phyloP scores from a whole-genome alignment of 192 early-diverging fungal genomes.

The Umbelopsis sp. region DNA sequence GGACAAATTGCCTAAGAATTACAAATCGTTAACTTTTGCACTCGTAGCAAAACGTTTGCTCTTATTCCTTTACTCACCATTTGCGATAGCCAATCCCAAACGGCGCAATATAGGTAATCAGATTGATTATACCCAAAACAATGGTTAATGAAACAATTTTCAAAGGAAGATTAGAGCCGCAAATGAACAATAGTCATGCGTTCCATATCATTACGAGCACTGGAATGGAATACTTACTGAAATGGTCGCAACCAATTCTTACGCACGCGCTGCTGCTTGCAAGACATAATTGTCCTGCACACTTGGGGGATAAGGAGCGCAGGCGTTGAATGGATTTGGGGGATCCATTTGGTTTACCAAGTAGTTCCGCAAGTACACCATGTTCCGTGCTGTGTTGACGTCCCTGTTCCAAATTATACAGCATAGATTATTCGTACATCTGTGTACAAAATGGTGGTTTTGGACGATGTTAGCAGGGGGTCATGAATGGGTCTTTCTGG shows the following conservation, averaged over 20 bases:
- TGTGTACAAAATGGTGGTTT: neutral
- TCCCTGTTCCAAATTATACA: neutral
- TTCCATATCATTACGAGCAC: neutral
- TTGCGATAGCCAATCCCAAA: no score
- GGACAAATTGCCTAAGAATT: no score
- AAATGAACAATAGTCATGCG: conserved; percentile 8
- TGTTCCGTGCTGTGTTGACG: neutral
- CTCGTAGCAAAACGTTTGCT: no score
- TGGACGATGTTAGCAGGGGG: neutral
- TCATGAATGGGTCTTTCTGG: neutral
- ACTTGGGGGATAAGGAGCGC: neutral
- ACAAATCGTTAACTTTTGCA: no score
- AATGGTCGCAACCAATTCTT: neutral
- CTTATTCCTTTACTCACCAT: no score
- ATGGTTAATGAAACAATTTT: neutral
- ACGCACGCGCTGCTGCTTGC: neutral
- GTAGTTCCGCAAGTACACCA: neutral
- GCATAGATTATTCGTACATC: conserved; percentile 9
- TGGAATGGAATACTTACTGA: conserved; percentile 5
- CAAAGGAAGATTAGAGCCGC: neutral
- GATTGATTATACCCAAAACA: no score
- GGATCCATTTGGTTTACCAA: neutral
- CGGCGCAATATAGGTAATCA: no score
- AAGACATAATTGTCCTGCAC: neutral
- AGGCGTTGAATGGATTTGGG: neutral